phyloP scores from a whole-genome alignment of 2,329 filamentous ascomycete species.

The Cladosporium velox region DNA sequence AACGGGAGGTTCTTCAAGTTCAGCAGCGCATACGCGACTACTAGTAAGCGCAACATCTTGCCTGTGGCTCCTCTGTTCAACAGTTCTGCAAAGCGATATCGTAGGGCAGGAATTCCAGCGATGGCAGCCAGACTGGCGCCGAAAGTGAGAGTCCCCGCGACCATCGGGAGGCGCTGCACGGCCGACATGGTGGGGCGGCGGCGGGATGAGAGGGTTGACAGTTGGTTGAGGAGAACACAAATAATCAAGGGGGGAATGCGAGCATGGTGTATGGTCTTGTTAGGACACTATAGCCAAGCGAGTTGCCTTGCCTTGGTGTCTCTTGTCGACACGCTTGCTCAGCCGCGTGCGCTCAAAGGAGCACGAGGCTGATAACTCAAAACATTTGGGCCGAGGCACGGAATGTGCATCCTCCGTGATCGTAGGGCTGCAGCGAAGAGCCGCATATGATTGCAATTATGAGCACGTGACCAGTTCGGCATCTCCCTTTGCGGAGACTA shows the following conservation, averaged over 20 bases:
- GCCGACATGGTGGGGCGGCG: constrained; percentile 34
- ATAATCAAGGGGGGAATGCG: neutral
- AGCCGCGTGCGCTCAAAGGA: neutral
- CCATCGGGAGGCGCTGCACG: constrained; percentile 32
- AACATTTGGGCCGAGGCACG: constrained; percentile 21
- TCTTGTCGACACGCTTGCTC: constrained; percentile 1
- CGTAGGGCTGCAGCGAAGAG: neutral
- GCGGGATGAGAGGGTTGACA: constrained; percentile 6
- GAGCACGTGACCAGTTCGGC: neutral
- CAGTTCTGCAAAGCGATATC: constrained; percentile 30
- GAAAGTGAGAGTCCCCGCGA: constrained; percentile 33
- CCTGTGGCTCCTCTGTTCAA: constrained; percentile 25
- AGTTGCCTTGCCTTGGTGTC: neutral
- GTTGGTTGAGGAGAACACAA: neutral
- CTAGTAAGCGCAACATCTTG: constrained; percentile 43
- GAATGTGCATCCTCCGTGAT: neutral
- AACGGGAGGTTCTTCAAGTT: constrained; percentile 77
- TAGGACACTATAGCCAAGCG: constrained; percentile 16
- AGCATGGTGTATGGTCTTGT: neutral
- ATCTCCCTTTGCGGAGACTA: neutral
- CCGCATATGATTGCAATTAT: neutral
- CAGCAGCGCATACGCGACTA: constrained; percentile 53
- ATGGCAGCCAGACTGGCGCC: constrained; percentile 30
- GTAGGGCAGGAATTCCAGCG: constrained; percentile 30
- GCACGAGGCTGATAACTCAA: constrained; percentile 13